A percentile compares a stretch with the other conserved stretches of the same genome.
These are phyloP conservation scores for Candida nanaspora DNA, from an alignment of 805 yeast genomes.

Conservation along the genomic window DNA sequence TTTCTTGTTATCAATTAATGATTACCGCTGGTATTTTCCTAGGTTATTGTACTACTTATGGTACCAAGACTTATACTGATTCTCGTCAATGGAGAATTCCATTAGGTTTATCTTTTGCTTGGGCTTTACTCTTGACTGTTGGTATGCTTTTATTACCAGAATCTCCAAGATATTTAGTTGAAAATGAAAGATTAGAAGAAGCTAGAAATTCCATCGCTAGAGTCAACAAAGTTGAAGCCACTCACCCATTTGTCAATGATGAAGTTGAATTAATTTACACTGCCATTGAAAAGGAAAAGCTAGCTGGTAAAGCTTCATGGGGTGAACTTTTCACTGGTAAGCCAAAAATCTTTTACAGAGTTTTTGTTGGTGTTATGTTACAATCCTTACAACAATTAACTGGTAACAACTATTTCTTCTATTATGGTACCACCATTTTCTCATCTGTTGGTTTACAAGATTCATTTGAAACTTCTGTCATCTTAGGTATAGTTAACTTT, in stretches of 20 bases:
- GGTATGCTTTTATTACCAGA: conserved; percentile 65
- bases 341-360: conserved; percentile 35
- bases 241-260: conserved; percentile 23
- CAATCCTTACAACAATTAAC: conserved; percentile 67
- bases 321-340: conserved; percentile 41
- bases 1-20: conserved; percentile 63
- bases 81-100: conserved; percentile 66
- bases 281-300: conserved; percentile 41
- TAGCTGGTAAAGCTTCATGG: conserved; percentile 47
- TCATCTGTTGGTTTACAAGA: conserved; percentile 40
- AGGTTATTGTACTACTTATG: conserved; percentile 63
- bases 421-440: conserved; percentile 62
- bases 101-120: conserved; percentile 39
- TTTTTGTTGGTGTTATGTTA: conserved; percentile 43
- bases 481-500: conserved; percentile 40
- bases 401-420: conserved; percentile 67
- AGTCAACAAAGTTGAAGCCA: conserved; percentile 32
- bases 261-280: conserved; percentile 31
- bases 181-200: conserved; percentile 42
- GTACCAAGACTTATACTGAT: conserved; percentile 40
- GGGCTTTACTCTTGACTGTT: conserved; percentile 47
- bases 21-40: conserved; percentile 65
- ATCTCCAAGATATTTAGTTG: conserved; percentile 60
- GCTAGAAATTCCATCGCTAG: conserved; percentile 47
- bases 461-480: conserved; percentile 36